Evolutionary conservation across 2,329 filamentous ascomycete genomes (phyloP).

Genomic region (Tolypocladium tundrense): DNA sequence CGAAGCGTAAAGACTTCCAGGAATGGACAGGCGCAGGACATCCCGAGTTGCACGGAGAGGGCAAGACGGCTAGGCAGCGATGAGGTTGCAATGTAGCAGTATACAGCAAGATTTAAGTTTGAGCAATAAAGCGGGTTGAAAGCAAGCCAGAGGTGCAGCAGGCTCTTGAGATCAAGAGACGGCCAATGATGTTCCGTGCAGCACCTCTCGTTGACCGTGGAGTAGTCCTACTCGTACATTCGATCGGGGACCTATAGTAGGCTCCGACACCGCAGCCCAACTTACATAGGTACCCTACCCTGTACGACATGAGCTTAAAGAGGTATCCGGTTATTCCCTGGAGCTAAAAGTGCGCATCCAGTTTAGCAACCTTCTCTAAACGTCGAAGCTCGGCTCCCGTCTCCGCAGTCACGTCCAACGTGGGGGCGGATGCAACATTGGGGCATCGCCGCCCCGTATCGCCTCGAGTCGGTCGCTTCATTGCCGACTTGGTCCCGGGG

Average conservation of each 20-base stretch:
- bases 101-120: neutral
- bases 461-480: neutral
- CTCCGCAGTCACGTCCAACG: conserved; percentile 1
- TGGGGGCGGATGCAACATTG: neutral
- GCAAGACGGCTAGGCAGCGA: neutral
- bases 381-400: neutral
- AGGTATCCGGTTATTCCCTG: too few relatives aligned
- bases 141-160: neutral
- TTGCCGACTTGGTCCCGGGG: too few relatives aligned
- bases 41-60: neutral
- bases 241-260: neutral
- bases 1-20: conserved; percentile 1
- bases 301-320: too few relatives aligned
- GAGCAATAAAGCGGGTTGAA: neutral
- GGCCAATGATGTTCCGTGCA: too few relatives aligned
- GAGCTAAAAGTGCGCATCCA: neutral
- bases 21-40: conserved; percentile 4
- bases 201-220: too few relatives aligned
- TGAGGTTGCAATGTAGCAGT: neutral
- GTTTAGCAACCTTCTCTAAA: neutral
- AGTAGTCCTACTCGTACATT: too few relatives aligned
- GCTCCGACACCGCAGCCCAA: too few relatives aligned
- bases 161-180: too few relatives aligned
- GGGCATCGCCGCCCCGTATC: neutral
- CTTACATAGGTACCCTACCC: too few relatives aligned